Conservation (phyloP, 139 green algal species). For the Trebouxia sp. region DNA sequence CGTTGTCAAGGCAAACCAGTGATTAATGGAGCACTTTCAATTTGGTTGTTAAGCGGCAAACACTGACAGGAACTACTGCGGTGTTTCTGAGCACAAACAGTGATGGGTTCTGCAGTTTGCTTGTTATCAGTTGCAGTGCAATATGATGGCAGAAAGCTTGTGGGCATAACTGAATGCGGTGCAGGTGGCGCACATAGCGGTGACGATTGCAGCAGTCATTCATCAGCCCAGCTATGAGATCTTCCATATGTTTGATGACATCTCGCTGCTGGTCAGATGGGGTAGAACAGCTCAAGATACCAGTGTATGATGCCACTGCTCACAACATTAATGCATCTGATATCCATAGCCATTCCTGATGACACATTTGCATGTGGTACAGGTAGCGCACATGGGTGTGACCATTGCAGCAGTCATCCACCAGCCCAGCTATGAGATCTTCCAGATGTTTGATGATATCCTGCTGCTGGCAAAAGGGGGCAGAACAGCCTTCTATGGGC, state of each 20-base stretch:
- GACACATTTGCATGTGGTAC: background rate
- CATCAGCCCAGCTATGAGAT: conserved; percentile 66
- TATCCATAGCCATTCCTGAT: background rate
- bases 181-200: conserved; percentile 44
- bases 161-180: no score
- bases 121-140: no score
- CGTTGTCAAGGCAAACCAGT: no score
- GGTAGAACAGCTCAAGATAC: conserved; percentile 65
- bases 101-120: no score
- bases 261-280: conserved; percentile 74
- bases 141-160: no score
- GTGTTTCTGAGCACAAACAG: no score
- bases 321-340: background rate
- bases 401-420: conserved; percentile 76
- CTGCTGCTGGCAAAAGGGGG: conserved; percentile 73
- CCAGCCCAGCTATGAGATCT: conserved; percentile 59
- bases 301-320: no score
- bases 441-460: conserved; percentile 77
- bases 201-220: conserved; percentile 72
- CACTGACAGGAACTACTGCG: no score
- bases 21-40: no score
- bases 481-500: conserved; percentile 64
- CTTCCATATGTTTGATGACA: conserved; percentile 76
- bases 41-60: no score
- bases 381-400: conserved; percentile 50